These are phyloP conservation scores for Aspergillus carlsbadensis DNA, from an alignment of 495 filamentous ascomycete species.

Conservation along the genomic window DNA sequence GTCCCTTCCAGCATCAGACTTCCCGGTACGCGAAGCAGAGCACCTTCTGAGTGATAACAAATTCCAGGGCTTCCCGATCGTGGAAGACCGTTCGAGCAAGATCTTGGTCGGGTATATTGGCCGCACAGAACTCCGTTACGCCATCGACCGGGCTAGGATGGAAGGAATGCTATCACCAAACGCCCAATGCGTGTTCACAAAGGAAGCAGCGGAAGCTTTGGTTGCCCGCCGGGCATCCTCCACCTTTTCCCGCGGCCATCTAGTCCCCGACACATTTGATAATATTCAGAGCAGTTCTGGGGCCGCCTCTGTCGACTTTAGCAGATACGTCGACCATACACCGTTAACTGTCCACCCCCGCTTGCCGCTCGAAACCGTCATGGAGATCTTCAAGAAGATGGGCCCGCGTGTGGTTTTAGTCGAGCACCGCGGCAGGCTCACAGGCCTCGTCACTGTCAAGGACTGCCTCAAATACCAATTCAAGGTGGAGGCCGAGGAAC, in stretches of 20 bases:
- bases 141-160: constrained; percentile 79
- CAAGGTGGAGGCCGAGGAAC: constrained; percentile 89
- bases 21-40: constrained; percentile 73
- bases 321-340: constrained; percentile 83
- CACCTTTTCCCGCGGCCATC: constrained; percentile 15
- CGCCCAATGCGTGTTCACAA: constrained; percentile 76
- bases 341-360: constrained; percentile 90
- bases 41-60: constrained; percentile 73
- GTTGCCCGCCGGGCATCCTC: constrained; percentile 36
- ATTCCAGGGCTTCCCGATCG: constrained; percentile 93
- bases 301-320: constrained; percentile 72
- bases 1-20: constrained; percentile 70
- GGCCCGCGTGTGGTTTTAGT: constrained; percentile 92
- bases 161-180: constrained; percentile 67
- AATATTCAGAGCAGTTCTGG: constrained; percentile 57
- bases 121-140: constrained; percentile 88
- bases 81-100: constrained; percentile 70
- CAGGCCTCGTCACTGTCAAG: constrained; percentile 90
- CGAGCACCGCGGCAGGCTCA: constrained; percentile 80
- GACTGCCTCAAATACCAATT: constrained; percentile 98
- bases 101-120: constrained; percentile 90
- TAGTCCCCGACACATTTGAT: constrained; percentile 62
- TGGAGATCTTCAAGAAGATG: constrained; percentile 99
- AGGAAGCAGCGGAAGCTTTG: constrained; percentile 50
- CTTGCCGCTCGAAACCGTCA: constrained; percentile 91